Evolutionary conservation across 352 stramenopile species (phyloP), one percentile per base, ranked within the genome.

Genomic region (Blastocystis sp.): DNA sequence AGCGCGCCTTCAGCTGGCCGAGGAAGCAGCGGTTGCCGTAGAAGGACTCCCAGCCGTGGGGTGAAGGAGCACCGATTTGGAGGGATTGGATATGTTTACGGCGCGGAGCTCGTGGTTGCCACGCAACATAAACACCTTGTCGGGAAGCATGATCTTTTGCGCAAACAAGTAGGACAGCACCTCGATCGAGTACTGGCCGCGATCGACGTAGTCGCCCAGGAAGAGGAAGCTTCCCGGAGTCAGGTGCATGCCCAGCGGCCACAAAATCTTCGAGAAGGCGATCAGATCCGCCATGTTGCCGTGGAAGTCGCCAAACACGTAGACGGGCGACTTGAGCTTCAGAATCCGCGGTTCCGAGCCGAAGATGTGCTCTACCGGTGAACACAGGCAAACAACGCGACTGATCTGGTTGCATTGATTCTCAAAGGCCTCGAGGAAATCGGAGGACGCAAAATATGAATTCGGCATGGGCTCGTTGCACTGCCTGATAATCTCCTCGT

Each of bases 211-310:
- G 90, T 97, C 94, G 34, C 92, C 92, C 9, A 97, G 89, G 88
- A 97, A 97, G 38, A 98, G 91, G 89, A 98, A 97, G 52, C 93
- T 95, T 5, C 95, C 95, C 1, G 95, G 94, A 0, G 95, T 96
- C 14, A 98, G 91, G 43, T 92, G 86, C 86, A 97, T 92, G 5
- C 95, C 95, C 23, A 97, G 91, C 77, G 92, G 93, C 95, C 96
- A 98, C 62, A 98, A 92, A 88, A 97, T 95, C 64, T 97, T 94
- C 19, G 92, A 91, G 78, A 98, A 98, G 90, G 98, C 98, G 69
- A 95, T 93, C 76, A 97, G 90, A 90, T 97, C 94, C 62, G 96
- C 92, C 5, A 97, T 90, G 90, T 97, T 97, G 10, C 94, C 94
- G 88, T 97, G 94, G 82, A 97, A 96, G 89, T 97, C 94, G 28